Evolutionary conservation across 2,329 filamentous ascomycete genomes (phyloP), one percentile per base, ranked within the genome.

Genomic region (Cercospora zeae-maydis): DNA sequence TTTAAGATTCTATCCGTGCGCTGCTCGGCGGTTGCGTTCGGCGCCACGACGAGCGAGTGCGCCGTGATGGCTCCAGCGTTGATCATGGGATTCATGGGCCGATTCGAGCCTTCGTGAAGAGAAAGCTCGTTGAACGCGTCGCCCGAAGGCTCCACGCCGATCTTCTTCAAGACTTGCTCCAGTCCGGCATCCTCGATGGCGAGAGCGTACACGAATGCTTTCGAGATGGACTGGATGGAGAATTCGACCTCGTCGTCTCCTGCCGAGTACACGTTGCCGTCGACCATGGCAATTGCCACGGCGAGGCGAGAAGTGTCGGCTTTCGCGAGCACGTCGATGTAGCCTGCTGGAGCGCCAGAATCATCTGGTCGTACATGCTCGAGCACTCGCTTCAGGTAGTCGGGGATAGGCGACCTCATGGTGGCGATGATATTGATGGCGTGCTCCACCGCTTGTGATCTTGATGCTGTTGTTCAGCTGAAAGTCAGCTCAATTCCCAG

Each of bases 191-290:
- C 77, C 53, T 77, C 75, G 36, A 78, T 78, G 9, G 77, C 77
- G 3, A 78, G 63, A 1, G 77, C 76, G 62, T 78, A 78, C 30
- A 78, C 76, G 56, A 78, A 78, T 1, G 76, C 71, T 49, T 78
- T 78, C 11, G 77, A 77, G 56, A 78, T 78, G 67, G 76, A 78
- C 59, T 78, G 76, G 34, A 78, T 78, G 1, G 77, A 78, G 60
- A 78, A 78, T 59, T 78, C 77, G 51, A 77, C 63, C 9, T 69
- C 59, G 52, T 78, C 77, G 63, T 78, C 77, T 2, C 77, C 77
- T 1, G 73, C 74, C 0, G 76, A 78, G 70, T 78, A 78, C 1
- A 78, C 36, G 14, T 76, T 73, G 8, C 77, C 77, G 34, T 78
- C 77, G 6, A 78, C 77, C 71, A 75, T 78, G 4, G 76, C 76